A percentile compares a stretch with the other conserved stretches of the same genome.
Conservation (phyloP, 352 stramenopile genomes). For the Aphanomyces cochlioides region DNA sequence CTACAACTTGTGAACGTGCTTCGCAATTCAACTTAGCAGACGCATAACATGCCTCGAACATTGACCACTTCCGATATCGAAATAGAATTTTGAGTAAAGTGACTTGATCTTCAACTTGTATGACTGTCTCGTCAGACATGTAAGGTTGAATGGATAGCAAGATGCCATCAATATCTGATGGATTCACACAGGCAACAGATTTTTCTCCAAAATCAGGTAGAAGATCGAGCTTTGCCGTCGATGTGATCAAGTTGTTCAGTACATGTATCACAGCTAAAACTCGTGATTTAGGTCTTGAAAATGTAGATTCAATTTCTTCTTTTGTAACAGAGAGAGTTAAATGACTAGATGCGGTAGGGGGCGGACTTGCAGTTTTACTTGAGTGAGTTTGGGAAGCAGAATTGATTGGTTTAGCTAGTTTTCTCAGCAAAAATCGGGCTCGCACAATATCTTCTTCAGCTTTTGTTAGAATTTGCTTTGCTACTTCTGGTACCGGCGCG, state of each 20-base stretch:
- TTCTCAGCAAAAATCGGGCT: not conserved
- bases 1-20: not conserved
- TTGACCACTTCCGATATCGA: conserved; percentile 14
- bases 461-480: conserved; percentile 39
- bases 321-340: conserved; percentile 9
- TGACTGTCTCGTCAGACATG: too few relatives aligned
- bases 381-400: not conserved
- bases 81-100: conserved; percentile 10
- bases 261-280: not conserved
- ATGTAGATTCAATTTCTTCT: conserved; percentile 20
- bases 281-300: not conserved
- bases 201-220: conserved; percentile 10
- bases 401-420: not conserved
- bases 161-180: not conserved
- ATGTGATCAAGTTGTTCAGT: not conserved
- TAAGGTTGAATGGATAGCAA: not conserved
- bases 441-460: conserved; percentile 35
- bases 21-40: not conserved
- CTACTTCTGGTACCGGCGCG: conserved; percentile 45
- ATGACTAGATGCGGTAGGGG: not conserved
- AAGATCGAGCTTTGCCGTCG: not conserved
- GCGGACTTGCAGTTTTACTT: not conserved
- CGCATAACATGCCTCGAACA: not conserved
- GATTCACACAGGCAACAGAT: not conserved
- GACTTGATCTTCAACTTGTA: not conserved